A percentile compares a stretch with the other conserved stretches of the same genome.
phyloP scores from a whole-genome alignment of 2,329 filamentous ascomycete genomes.

The Claviceps sp. region DNA sequence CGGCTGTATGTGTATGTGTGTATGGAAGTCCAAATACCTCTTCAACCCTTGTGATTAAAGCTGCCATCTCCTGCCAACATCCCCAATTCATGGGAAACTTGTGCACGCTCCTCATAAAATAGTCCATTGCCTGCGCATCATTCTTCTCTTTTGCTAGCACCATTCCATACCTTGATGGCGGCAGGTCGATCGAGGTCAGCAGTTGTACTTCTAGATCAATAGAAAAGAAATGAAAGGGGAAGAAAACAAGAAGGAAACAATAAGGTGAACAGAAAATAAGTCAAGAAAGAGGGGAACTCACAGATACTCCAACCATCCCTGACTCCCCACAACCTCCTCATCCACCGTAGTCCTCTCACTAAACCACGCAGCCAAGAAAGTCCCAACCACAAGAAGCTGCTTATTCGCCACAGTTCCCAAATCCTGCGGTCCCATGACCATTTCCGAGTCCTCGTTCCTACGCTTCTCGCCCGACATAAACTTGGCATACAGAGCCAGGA shows the following conservation, averaged over 20 bases:
- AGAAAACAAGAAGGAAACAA: neutral
- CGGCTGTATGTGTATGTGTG: neutral
- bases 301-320: constrained; percentile 90
- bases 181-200: neutral
- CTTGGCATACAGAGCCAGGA: constrained; percentile 83
- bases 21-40: constrained; percentile 40
- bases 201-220: neutral
- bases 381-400: constrained; percentile 63
- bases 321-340: constrained; percentile 47
- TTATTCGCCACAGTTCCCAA: constrained; percentile 74
- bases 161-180: constrained; percentile 56
- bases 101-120: constrained; percentile 78
- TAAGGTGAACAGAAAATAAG: neutral
- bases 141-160: constrained; percentile 85
- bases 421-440: constrained; percentile 90
- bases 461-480: constrained; percentile 90
- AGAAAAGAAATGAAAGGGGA: neutral
- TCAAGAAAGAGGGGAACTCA: constrained; percentile 20
- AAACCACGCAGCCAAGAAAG: constrained; percentile 72
- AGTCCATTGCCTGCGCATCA: constrained; percentile 69
- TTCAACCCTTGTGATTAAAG: constrained; percentile 64
- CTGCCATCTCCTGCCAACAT: constrained; percentile 85
- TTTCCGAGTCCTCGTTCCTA: constrained; percentile 92
- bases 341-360: constrained; percentile 44
- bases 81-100: constrained; percentile 94